Evolutionary conservation across 257 asterid species (phyloP), one percentile per base, ranked within the genome.

Genomic region (Echites panduratus): DNA sequence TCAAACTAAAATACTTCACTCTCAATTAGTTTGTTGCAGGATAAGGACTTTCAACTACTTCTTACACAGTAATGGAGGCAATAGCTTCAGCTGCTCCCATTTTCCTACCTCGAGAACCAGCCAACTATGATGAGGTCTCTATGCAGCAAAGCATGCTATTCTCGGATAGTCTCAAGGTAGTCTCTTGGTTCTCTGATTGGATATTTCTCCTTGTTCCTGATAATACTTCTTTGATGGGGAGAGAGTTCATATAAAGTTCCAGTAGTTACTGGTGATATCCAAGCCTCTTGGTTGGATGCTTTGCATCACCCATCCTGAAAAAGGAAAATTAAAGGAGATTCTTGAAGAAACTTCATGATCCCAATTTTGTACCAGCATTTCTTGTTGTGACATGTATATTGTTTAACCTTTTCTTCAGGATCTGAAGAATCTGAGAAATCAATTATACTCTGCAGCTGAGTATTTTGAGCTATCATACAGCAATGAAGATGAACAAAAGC

Each of bases 371-470:
- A 12, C n/a, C 41, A 59, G 4, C 66, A 59, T 59, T 13, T 16
- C 19, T 13, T 27, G 66, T 58, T 27, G 66, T 29, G 20, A 59
- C 8, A 27, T 3, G 29, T 6, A 58, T 38, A 20, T 58, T 58
- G 19, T 19, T 62, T 7, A n/a, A 44, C 9, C 1, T 17, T 80
- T 71, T 80, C 66, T 78, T 73, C 80, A 95, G 99, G 99, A 92
- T 84, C 84, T 95, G 91, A 92, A 84, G 91, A 90, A 92, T 81
- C 90, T 95, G 76, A 85, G 98, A 79, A 87, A 92, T 70, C 99
- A 95, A 68, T 82, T 95, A 64, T 95, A 95, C 84, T 82, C 98
- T 7, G 99, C 99, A 75, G 99, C 99, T 44, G 99, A 95, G 50
- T 95, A 90, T 81, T 95, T 95, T 68, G 98, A 95, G 87, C 62